These are phyloP conservation scores for Arachnopeziza araneosa DNA, from an alignment of 2,329 filamentous ascomycete species.

Conservation along the genomic window DNA sequence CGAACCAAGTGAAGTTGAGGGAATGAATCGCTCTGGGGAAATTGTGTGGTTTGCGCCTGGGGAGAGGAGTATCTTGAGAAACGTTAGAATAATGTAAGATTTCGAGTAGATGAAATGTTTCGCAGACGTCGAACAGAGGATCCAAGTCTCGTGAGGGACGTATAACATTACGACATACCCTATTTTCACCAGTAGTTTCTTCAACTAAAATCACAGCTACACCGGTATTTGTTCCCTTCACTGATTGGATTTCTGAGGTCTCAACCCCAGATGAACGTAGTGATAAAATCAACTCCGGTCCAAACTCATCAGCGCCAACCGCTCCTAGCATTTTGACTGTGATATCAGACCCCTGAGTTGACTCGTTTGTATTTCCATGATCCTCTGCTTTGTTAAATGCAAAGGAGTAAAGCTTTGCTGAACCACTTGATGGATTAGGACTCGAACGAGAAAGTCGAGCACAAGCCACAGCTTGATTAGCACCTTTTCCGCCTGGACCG, in stretches of 20 bases:
- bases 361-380: neutral
- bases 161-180: neutral
- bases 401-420: neutral
- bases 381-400: neutral
- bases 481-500: conserved; percentile 86
- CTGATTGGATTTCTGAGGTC: conserved; percentile 45
- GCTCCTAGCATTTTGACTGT: conserved; percentile 67
- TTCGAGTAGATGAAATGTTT: conserved; percentile 52
- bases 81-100: conserved; percentile 49
- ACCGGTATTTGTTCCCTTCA: conserved; percentile 52
- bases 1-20: conserved; percentile 30
- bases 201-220: conserved; percentile 74
- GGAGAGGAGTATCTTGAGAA: conserved; percentile 54
- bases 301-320: conserved; percentile 65
- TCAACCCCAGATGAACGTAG: conserved; percentile 59
- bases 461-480: conserved; percentile 59
- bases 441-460: conserved; percentile 67
- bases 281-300: conserved; percentile 50
- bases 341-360: conserved; percentile 26
- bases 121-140: too few relatives aligned
- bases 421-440: conserved; percentile 5
- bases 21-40: conserved; percentile 36
- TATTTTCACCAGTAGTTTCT: conserved; percentile 37
- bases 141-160: too few relatives aligned
- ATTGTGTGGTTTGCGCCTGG: conserved; percentile 62